Evolutionary conservation across 73 alveolate species (phyloP), one percentile per base, ranked within the genome.

Genomic region (Blepharisma japonicum): DNA sequence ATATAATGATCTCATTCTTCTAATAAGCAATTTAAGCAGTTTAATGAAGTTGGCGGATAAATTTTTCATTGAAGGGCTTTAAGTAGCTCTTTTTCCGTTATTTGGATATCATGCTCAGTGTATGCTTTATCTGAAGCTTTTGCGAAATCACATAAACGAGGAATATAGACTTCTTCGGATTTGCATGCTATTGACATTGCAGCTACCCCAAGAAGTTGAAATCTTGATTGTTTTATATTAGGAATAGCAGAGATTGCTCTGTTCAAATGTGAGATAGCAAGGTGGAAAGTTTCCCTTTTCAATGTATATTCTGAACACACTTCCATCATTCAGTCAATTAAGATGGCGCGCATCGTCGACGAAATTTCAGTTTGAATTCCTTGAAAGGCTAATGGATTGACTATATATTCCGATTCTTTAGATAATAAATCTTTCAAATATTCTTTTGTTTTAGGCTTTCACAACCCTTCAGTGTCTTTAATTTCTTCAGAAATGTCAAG

Each of bases 301-400:
- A 93, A 86, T 6, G 88, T 89, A 55, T 91, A 92, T 81, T 95
- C 97, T 55, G 83, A 87, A 47, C 96, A 91, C 32, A 95, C 98
- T 79, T 93, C 98, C 94, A 87, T 89, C 88, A 95, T 89, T 98
- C 98, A 93, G 81, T 95, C 99, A 21, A 94, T 61, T 67, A 95
- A 86, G 18, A 95, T 87, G 53, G 92, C 81, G 56, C 99, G 84
- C 96, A 94, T 95, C 45, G 67, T 83, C 56, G 87, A 74, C 50
- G 56, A 50, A 50, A 50, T 50, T 50, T 7, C 56, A 8, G 56
- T 7, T 11, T 50, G 56, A 8, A 50, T 50, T 50, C 20, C 56
- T 11, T 11, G 20, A 50, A 50, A 50, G 56, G n/a, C n/a, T n/a
- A n/a, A n/a, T n/a, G n/a, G n/a, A n/a, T n/a, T n/a, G n/a, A n/a